phyloP scores from a whole-genome alignment of 2,329 filamentous ascomycete species.

The Monosporascus sp. region DNA sequence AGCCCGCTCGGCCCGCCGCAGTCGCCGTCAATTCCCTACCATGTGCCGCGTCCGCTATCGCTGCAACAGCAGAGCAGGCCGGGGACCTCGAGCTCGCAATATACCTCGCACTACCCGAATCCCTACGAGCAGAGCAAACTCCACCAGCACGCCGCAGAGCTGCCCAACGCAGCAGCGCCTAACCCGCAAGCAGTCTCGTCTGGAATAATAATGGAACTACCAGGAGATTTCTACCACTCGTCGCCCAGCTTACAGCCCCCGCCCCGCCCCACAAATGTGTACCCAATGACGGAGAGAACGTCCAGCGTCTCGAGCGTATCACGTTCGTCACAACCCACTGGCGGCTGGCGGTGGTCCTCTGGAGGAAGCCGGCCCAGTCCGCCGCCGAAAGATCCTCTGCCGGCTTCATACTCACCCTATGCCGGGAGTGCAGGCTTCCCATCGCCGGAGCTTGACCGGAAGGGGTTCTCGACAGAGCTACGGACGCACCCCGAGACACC shows the following conservation, averaged over 20 bases:
- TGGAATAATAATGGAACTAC: slow-evolving; percentile 32
- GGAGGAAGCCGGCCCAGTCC: slow-evolving; percentile 25
- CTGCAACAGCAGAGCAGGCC: slow-evolving; percentile 26
- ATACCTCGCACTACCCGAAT: slow-evolving; percentile 17
- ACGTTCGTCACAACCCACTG: slow-evolving; percentile 23
- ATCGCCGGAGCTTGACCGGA: slow-evolving; percentile 36
- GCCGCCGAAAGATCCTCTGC: slow-evolving; percentile 26
- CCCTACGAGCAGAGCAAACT: slow-evolving; percentile 13
- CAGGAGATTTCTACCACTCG: slow-evolving; percentile 44
- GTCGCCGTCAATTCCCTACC: slow-evolving; percentile 31
- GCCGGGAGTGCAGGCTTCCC: slow-evolving; percentile 25
- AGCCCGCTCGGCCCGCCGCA: slow-evolving; percentile 15
- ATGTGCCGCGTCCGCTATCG: slow-evolving; percentile 35
- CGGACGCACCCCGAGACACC: slow-evolving; percentile 42
- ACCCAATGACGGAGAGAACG: slow-evolving; percentile 18
- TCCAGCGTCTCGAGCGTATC: slow-evolving; percentile 24
- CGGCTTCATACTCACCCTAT: slow-evolving; percentile 31
- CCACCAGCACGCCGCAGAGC: slow-evolving; percentile 32
- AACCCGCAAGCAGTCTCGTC: slow-evolving; percentile 5
- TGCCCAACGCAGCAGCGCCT: slow-evolving; percentile 26
- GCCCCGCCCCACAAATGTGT: slow-evolving; percentile 26
- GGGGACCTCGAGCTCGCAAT: slow-evolving; percentile 26
- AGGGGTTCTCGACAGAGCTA: slow-evolving; percentile 38
- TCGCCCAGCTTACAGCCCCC: slow-evolving; percentile 21
- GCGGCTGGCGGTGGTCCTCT: slow-evolving; percentile 38